Percentiles rank a stretch among this genome's conserved stretches.
phyloP scores from a whole-genome alignment of 139 green algal genomes.

The Zygnema cylindricum region DNA sequence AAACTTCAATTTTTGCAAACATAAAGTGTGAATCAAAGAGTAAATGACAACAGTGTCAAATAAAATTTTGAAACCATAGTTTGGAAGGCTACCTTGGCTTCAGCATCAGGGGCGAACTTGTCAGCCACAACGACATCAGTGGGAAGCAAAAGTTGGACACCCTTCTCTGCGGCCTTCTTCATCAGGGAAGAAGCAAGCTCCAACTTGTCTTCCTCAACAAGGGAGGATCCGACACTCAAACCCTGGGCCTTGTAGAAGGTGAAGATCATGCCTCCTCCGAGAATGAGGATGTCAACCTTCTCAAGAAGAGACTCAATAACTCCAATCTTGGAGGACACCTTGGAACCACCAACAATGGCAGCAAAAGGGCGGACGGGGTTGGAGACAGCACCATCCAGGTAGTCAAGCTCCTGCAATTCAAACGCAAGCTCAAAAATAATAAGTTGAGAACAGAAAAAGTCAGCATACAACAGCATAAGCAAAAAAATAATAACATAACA shows the following conservation, averaged over 20 bases:
- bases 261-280: slow-evolving; percentile 87
- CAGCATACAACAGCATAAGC: too few relatives aligned
- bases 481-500: too few relatives aligned
- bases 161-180: slow-evolving; percentile 78
- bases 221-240: slow-evolving; percentile 81
- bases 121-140: slow-evolving; percentile 94
- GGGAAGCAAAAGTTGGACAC: slow-evolving; percentile 94
- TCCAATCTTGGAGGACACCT: slow-evolving; percentile 99
- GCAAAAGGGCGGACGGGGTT: slow-evolving; percentile 91
- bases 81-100: slow-evolving; percentile 77
- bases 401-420: slow-evolving; percentile 81
- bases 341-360: slow-evolving; percentile 96
- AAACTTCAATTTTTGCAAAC: too few relatives aligned
- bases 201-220: slow-evolving; percentile 99
- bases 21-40: neutral
- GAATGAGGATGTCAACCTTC: slow-evolving; percentile 92
- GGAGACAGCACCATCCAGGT: slow-evolving; percentile 90
- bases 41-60: neutral
- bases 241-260: slow-evolving; percentile 97
- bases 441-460: too few relatives aligned
- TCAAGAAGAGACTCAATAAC: slow-evolving; percentile 95
- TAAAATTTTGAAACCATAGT: neutral
- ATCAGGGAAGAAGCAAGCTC: slow-evolving; percentile 92
- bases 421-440: too few relatives aligned
- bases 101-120: slow-evolving; percentile 93